Conservation (phyloP, 768 basidiomycete genomes). For the Rhodotorula taiwanensis region DNA sequence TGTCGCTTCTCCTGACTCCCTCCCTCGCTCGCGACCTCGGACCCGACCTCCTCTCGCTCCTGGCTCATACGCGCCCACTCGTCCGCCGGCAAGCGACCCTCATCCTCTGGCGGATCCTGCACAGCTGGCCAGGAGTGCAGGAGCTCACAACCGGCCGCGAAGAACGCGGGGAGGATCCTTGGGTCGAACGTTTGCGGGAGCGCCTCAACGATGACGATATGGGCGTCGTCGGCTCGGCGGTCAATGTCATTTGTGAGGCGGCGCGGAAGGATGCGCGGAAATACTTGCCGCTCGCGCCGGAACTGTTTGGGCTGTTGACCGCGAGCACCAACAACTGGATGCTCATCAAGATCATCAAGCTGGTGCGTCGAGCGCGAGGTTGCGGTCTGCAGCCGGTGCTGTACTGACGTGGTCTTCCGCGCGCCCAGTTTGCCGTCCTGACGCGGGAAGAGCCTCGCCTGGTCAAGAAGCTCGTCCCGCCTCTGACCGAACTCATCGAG, state of each 20-base stretch:
- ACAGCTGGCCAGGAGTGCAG: constrained; percentile 73
- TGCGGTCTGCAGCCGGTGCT: neutral
- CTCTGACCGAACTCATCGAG: constrained; percentile 89
- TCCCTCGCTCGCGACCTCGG: constrained; percentile 87
- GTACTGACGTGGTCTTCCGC: neutral
- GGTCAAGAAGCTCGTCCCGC: constrained; percentile 86
- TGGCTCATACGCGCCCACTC: constrained; percentile 78
- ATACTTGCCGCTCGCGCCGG: constrained; percentile 80
- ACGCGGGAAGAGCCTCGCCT: constrained; percentile 87
- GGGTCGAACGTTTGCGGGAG: constrained; percentile 40
- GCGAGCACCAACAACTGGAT: constrained; percentile 98
- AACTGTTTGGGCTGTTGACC: constrained; percentile 83
- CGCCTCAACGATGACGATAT: constrained; percentile 47
- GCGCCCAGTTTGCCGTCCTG: constrained; percentile 90
- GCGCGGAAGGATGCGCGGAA: constrained; percentile 70
- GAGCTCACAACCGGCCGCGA: constrained; percentile 58
- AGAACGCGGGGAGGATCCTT: constrained; percentile 48
- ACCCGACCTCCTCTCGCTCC: constrained; percentile 73
- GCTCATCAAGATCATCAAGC: constrained; percentile 96
- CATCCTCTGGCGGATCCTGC: constrained; percentile 68
- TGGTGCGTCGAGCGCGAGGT: constrained; percentile 55
- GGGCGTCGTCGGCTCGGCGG: constrained; percentile 77
- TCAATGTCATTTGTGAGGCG: constrained; percentile 90
- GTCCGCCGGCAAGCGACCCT: constrained; percentile 87
- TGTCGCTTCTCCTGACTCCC: constrained; percentile 57